Base-by-base conservation (phyloP, 306 rosid species). In the Astragalus membranaceus region DNA sequence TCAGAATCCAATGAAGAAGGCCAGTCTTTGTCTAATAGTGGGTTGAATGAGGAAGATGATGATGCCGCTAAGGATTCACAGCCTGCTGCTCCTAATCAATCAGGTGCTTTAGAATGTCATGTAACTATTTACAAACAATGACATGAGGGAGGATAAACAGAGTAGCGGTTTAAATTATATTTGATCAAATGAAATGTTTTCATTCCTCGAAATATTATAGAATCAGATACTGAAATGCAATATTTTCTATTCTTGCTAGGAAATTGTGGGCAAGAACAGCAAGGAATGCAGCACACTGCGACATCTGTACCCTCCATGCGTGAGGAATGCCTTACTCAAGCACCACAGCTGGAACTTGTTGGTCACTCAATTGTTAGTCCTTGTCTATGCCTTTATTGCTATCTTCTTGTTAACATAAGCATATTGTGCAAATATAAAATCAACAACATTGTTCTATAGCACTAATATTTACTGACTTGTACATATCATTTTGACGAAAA, bases 331-430 rank as follows among this genome's bases (percentile, higher is more conserved):
- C 76, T 76, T 36, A 54, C 83, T 0, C 95, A 86, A 74, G 77
- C 96, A 20, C 88, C 95, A 26, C 92, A 86, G 65, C 91, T 94
- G 75, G 97, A 94, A 78, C 99, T 89, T 66, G 88, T 94, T 48
- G 97, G 99, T 67, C 99, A 94, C 79, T 89, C 99, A 71, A 87
- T 86, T 75, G 99, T 94, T 74, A 76, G 97, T 84, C 32, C 32
- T 35, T 67, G 20, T 10, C 29, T 49, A 14, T 36, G 43, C 20
- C 17, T 52, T 14, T 65, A 29, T 46, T 74, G 47, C 35, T 67
- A 42, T 60, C 36, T 26, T 30, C 47, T 63, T 49, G 20, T 44
- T 70, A 66, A 47, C n/a, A 55, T 26, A 62, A 47, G 46, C 46
- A n/a, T 52, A 37, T 16, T 61, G 54, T 81, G 69, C 61, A 59